Base-by-base conservation (phyloP, 176 grass and related monocot species). In the Phoenix roebelenii region DNA sequence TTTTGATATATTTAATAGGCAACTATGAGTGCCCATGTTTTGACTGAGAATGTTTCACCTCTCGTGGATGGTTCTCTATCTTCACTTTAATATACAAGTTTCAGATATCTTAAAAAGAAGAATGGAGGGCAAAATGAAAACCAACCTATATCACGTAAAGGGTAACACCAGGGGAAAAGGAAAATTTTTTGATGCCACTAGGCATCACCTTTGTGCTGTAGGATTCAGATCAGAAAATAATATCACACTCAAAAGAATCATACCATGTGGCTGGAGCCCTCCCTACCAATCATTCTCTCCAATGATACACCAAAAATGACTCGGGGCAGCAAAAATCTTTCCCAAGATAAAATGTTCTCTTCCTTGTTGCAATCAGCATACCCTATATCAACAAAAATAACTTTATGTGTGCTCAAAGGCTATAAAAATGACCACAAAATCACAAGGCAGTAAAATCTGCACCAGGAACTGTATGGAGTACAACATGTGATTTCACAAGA, bases 321-420 rank as follows among this genome's bases (percentile, higher is more conserved):
- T 74, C 51, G 72, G 22, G 91, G 91, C 20, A 67, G 72, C 75
- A 79, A 69, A 75, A 90, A 90, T 74, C 75, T 87, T 50, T 96
- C 91, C 91, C 91, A 96, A 71, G 60, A 82, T 71, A 96, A 74
- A 66, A 96, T 90, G 65, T 88, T 80, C 58, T 96, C 91, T 63
- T 75, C 77, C 79, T 87, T 77, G 12, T 96, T 96, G 83, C 91
- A 96, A 79, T 71, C 55, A 57, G 63, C 58, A 80, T 77, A 87
- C 39, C 78, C 91, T 96, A 82, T 51, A 63, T 54, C 10, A 56
- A 3, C 15, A 44, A 44, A 67, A n/a, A 51, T 44, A 18, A 72
- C 15, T 22, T 52, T 23, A 67, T 16, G 51, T 58, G 1, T 22
- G 57, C 65, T 50, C 65, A 15, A 44, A 72, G 54, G 16, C 3